A percentile compares a stretch with the other conserved stretches of the same genome.
phyloP scores from a whole-genome alignment of 768 basidiomycete genomes.

The Sporobolomyces phaffii region DNA sequence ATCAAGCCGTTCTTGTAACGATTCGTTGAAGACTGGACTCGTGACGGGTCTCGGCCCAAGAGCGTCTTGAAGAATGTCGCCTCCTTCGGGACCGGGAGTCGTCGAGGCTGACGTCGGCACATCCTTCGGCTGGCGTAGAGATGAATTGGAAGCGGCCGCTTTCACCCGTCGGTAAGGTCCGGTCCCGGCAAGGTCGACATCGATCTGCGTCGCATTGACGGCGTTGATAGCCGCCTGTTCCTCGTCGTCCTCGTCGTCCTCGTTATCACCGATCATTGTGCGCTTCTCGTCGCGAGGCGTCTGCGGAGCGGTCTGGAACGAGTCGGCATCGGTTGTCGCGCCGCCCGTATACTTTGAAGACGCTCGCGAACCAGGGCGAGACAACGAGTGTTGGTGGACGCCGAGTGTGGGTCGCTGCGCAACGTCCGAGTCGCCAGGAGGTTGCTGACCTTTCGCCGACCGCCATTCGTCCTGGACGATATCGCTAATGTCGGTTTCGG shows the following conservation, averaged over 20 bases:
- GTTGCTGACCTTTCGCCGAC: slow-evolving; percentile 26
- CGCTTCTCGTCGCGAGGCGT: slow-evolving; percentile 32
- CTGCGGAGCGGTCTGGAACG: slow-evolving; percentile 46
- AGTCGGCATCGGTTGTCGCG: slow-evolving; percentile 30
- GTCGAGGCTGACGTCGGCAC: background rate
- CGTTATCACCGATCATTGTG: background rate
- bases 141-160: slow-evolving; percentile 4
- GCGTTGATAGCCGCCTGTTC: slow-evolving; percentile 35
- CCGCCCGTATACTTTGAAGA: slow-evolving; percentile 17
- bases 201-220: slow-evolving; percentile 22
- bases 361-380: background rate
- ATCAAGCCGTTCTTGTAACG: slow-evolving; percentile 47
- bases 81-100: slow-evolving; percentile 8
- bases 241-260: slow-evolving; percentile 27
- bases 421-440: too few species aligned
- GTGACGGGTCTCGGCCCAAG: slow-evolving; percentile 37
- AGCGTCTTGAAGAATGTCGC: slow-evolving; percentile 46
- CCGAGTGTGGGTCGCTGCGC: background rate
- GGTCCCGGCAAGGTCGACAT: slow-evolving; percentile 11
- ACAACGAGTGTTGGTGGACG: background rate
- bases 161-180: background rate
- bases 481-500: slow-evolving; percentile 86
- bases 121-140: background rate
- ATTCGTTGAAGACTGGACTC: slow-evolving; percentile 36
- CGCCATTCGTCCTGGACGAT: slow-evolving; percentile 80